These are phyloP conservation scores for Aureobasidium sp. DNA, from an alignment of 2,329 filamentous ascomycete species.

Conservation along the genomic window DNA sequence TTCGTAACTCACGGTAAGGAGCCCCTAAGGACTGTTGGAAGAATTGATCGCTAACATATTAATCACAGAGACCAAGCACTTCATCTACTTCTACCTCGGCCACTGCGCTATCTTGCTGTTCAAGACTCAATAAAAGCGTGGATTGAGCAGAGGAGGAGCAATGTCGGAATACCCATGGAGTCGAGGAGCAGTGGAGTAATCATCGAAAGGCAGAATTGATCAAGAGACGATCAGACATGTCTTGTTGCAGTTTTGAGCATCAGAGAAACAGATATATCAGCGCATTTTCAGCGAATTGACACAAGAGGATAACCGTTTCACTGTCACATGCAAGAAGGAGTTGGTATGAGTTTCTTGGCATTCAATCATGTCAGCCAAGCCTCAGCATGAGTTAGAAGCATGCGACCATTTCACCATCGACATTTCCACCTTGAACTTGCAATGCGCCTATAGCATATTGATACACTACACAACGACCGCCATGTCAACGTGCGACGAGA, in stretches of 20 bases:
- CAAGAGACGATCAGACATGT: not conserved
- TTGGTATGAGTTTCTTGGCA: not conserved
- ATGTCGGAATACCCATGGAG: conserved; percentile 1
- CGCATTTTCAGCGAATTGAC: not conserved
- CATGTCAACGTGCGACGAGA: conserved; percentile 32
- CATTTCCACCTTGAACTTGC: not conserved
- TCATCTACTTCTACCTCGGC: conserved; percentile 99
- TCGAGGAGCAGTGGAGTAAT: not conserved
- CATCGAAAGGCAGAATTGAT: not conserved
- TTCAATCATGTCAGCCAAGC: not conserved
- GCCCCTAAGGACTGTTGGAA: not conserved
- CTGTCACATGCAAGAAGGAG: not conserved
- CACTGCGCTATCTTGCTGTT: conserved; percentile 97
- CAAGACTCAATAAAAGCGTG: conserved; percentile 74
- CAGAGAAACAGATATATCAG: not conserved
- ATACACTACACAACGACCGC: not conserved
- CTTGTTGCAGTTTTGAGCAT: not conserved
- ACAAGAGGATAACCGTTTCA: not conserved
- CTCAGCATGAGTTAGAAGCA: not conserved
- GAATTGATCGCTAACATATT: conserved; percentile 17
- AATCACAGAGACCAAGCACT: conserved; percentile 93
- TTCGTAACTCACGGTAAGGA: conserved; percentile 90
- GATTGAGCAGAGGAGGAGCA: not conserved
- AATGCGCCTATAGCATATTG: not conserved
- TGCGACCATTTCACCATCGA: not conserved